Base-by-base conservation (phyloP, 2,329 filamentous ascomycete species). In the Talaromyces sp. region DNA sequence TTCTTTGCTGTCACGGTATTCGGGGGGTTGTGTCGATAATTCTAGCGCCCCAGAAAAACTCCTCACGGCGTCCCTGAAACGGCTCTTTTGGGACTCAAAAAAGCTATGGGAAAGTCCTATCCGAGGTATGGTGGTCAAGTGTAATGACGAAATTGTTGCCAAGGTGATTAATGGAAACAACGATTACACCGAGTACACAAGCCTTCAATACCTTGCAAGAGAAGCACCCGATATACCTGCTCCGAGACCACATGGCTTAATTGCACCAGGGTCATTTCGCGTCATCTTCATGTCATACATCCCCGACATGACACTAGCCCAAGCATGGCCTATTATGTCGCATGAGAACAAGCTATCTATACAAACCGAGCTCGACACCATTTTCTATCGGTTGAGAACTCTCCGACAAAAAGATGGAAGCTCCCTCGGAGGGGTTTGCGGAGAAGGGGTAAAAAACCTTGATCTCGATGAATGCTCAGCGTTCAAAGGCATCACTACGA, bases 261-360 rank as follows among this genome's bases (percentile, higher is more conserved):
- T 71, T 9, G 52, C 32, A 6, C 61, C 68, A 5, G 67, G 65
- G 1, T 63, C 60, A 12, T 66, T 66, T 61, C 60, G 63, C n/a
- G 65, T 68, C 11, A 66, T 69, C 35, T 70, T 71, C 46, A 72
- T 72, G 68, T 64, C 68, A 12, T 69, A 67, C 48, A 65, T 70
- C 55, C 64, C 63, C 43, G 64, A 35, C 14, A 66, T 60, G 26
- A 69, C 65, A 8, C 60, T 71, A 54, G 53, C 57, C 8, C 1
- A 69, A 58, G 64, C 57, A 54, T 72, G 67, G 69, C 46, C 46
- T 7, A 56, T 10, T n/a, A 53, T 71, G 14, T 59, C 63, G 3
- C 62, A 65, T 31, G 56, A 68, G 24, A 60, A 61, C 2, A 72
- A 57, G 24, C 12, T 60, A 38, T 67, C 64, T 1, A 63, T 69